These are phyloP conservation scores for Brasenia schreberi DNA, from an alignment of 164 flowering plant species.

Conservation along the genomic window DNA sequence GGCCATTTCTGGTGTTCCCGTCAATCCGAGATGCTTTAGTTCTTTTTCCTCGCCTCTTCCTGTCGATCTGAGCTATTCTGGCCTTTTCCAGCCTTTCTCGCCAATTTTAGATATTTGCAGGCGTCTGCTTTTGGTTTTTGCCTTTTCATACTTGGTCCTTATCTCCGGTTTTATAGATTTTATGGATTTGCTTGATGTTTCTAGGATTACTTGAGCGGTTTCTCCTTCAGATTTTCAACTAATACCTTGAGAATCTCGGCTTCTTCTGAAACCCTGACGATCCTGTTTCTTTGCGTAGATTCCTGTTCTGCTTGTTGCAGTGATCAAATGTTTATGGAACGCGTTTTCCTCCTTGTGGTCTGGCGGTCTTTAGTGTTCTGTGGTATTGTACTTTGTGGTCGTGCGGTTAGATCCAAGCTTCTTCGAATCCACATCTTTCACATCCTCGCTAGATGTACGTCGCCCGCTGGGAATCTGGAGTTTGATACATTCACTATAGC, in stretches of 20 bases:
- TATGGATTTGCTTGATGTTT: not conserved
- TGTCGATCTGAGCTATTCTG: not conserved
- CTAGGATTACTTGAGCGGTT: not conserved
- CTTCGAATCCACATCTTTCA: not conserved
- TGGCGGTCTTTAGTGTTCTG: not conserved
- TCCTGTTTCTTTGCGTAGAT: not conserved
- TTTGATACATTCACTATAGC: not conserved
- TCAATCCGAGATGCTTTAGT: no score
- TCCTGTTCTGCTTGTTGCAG: not conserved
- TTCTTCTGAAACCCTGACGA: not conserved
- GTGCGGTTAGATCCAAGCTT: not conserved
- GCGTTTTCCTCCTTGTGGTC: not conserved
- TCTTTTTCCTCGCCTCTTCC: not conserved
- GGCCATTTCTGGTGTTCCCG: not conserved
- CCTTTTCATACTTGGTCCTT: no score
- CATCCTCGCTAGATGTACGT: not conserved
- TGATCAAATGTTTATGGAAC: not conserved
- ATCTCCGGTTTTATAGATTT: no score
- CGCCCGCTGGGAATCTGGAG: not conserved
- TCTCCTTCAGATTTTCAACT: no score
- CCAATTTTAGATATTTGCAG: no score
- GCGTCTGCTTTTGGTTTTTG: no score
- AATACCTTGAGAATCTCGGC: not conserved
- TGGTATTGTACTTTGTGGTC: not conserved
- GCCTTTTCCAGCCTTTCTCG: not conserved